These are phyloP conservation scores for Polymyxa betae DNA, from an alignment of 208 protist genomes.

Conservation along the genomic window DNA sequence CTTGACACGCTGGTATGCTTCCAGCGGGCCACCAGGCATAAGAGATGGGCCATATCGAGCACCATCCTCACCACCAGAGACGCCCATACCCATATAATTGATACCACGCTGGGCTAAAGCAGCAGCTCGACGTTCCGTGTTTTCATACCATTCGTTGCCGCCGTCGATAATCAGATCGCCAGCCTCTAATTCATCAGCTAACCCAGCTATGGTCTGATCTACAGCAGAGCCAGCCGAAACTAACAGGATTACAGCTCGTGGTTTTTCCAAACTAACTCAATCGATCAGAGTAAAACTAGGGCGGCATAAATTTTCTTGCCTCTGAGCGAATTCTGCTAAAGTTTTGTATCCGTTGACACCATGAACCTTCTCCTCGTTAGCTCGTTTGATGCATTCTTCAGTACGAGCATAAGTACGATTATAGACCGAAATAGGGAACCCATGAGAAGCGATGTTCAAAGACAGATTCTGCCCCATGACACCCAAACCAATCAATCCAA, in stretches of 20 bases:
- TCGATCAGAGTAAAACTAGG: not conserved
- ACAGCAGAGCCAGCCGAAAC: slow-evolving; percentile 93
- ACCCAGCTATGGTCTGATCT: slow-evolving; percentile 84
- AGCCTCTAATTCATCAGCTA: slow-evolving; percentile 64
- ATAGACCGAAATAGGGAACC: slow-evolving; percentile 88
- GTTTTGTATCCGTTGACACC: slow-evolving; percentile 66
- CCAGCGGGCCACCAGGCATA: slow-evolving; percentile 92
- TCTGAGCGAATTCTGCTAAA: slow-evolving; percentile 67
- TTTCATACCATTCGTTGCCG: slow-evolving; percentile 91
- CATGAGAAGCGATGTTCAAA: slow-evolving; percentile 94
- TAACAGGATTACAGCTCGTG: slow-evolving; percentile 90
- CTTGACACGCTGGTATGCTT: slow-evolving; percentile 86
- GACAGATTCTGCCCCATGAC: slow-evolving; percentile 98
- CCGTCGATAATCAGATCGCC: slow-evolving; percentile 93
- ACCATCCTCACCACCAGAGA: slow-evolving; percentile 97
- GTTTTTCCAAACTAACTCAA: slow-evolving; percentile 65
- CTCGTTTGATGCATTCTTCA: slow-evolving; percentile 58
- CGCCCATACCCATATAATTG: slow-evolving; percentile 87
- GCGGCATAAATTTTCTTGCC: not conserved
- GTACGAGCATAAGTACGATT: slow-evolving; percentile 78
- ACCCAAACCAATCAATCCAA: slow-evolving; percentile 94
- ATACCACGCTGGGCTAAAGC: slow-evolving; percentile 83
- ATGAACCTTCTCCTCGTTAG: slow-evolving; percentile 22
- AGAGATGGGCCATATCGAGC: slow-evolving; percentile 96
- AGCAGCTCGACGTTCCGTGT: slow-evolving; percentile 85